These are phyloP conservation scores for Auxenochlorella pyrenoidosa DNA, from an alignment of 139 green algal species.

Conservation along the genomic window DNA sequence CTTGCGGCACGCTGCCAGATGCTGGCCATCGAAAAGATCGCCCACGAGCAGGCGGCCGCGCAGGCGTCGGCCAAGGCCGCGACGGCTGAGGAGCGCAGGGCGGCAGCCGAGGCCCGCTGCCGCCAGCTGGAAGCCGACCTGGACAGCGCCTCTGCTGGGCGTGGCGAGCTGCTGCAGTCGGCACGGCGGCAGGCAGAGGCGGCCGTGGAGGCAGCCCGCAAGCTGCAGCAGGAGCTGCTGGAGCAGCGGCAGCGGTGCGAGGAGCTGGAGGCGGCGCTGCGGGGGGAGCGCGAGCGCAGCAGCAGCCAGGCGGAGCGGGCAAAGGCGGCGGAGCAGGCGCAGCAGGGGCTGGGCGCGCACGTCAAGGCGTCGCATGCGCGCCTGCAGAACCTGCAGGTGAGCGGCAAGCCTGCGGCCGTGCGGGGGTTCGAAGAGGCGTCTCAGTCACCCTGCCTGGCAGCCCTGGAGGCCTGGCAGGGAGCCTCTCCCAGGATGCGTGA, in stretches of 20 bases:
- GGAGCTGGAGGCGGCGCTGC: constrained; percentile 29
- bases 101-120: neutral
- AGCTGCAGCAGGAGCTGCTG: constrained; percentile 3
- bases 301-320: neutral
- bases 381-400: constrained; percentile 19
- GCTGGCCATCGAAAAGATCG: constrained; percentile 6
- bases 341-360: constrained; percentile 23
- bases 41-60: constrained; percentile 13
- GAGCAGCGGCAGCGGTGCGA: constrained; percentile 10
- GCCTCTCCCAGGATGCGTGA: too few species aligned
- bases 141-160: neutral
- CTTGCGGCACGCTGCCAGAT: constrained; percentile 9
- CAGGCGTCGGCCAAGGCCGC: neutral
- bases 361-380: constrained; percentile 8
- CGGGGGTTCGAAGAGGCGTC: neutral
- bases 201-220: neutral
- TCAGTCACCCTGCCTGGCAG: neutral
- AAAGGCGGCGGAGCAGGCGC: constrained; percentile 9
- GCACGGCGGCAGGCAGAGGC: neutral
- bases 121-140: constrained; percentile 19
- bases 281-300: constrained; percentile 7
- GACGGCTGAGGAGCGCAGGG: neutral
- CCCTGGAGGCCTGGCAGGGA: too few species aligned
- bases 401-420: neutral
- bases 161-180: neutral